Evolutionary conservation across 2,329 filamentous ascomycete species (phyloP).

Genomic region (Fusarium sp.): DNA sequence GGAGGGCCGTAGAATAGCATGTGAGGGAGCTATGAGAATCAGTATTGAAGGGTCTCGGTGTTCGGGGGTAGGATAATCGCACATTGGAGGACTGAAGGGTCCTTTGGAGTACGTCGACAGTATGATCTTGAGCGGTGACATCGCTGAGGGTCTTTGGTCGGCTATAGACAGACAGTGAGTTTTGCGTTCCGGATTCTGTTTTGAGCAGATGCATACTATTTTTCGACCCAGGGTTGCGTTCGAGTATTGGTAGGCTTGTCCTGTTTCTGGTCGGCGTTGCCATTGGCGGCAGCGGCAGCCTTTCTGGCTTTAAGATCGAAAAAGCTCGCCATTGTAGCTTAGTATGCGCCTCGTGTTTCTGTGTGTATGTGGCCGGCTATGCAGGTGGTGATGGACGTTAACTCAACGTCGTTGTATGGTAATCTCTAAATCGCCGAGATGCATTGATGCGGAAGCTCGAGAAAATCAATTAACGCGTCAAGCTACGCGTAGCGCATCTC

Average conservation of each 20-base stretch:
- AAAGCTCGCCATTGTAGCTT: slow-evolving; percentile 80
- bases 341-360: not conserved
- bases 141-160: slow-evolving; percentile 94
- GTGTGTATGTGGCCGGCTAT: not conserved
- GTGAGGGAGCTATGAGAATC: slow-evolving; percentile 76
- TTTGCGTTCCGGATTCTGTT: too few species aligned
- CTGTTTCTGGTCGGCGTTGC: slow-evolving; percentile 71
- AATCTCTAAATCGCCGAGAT: slow-evolving; percentile 12
- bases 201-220: slow-evolving; percentile 77
- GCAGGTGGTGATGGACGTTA: not conserved
- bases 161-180: slow-evolving; percentile 59
- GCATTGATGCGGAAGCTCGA: slow-evolving; percentile 22
- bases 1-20: slow-evolving; percentile 99
- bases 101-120: slow-evolving; percentile 89
- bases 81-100: slow-evolving; percentile 96
- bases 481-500: slow-evolving; percentile 38
- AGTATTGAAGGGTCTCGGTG: not conserved
- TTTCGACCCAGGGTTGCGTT: slow-evolving; percentile 96
- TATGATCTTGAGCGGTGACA: slow-evolving; percentile 98
- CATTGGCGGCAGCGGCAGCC: slow-evolving; percentile 77
- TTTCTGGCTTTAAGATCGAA: slow-evolving; percentile 96
- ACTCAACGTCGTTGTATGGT: not conserved
- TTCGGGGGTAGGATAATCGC: slow-evolving; percentile 40
- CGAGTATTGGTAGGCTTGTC: slow-evolving; percentile 70
- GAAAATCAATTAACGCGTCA: slow-evolving; percentile 50